These are phyloP conservation scores for Paramecium caudatum DNA, from an alignment of 73 alveolate species.

Conservation along the genomic window DNA sequence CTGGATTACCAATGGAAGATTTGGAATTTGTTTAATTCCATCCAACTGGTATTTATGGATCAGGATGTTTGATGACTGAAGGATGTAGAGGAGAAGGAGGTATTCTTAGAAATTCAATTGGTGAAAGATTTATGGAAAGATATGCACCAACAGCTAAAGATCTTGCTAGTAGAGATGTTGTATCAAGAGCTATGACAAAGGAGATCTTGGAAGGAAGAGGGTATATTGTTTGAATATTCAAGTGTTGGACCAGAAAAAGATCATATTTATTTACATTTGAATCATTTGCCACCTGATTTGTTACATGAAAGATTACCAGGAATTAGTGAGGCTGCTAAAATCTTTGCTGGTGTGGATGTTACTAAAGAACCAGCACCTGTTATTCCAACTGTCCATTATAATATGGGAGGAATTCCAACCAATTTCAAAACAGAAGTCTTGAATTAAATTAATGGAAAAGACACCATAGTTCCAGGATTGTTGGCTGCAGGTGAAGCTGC, in stretches of 20 bases:
- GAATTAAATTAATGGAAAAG: conserved; percentile 86
- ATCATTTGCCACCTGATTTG: conserved; percentile 90
- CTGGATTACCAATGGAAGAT: conserved; percentile 95
- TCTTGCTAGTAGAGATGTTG: conserved; percentile 98
- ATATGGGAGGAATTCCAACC: conserved; percentile 99
- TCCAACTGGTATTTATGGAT: conserved; percentile 98
- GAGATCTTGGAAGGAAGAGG: conserved; percentile 82
- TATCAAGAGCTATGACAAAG: conserved; percentile 96
- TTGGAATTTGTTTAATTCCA: conserved; percentile 97
- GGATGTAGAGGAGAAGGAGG: conserved; percentile 99
- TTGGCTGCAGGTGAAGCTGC: conserved; percentile 99
- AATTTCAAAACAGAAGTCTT: conserved; percentile 95
- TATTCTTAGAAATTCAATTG: conserved; percentile 90
- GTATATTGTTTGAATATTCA: background rate
- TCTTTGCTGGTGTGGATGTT: conserved; percentile 98
- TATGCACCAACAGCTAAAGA: conserved; percentile 88
- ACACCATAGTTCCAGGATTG: conserved; percentile 94
- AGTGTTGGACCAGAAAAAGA: conserved; percentile 93
- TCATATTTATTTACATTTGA: conserved; percentile 91
- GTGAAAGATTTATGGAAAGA: conserved; percentile 95
- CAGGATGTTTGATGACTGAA: conserved; percentile 98
- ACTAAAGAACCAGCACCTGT: conserved; percentile 98
- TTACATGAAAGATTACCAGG: conserved; percentile 97
- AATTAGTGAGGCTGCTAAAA: conserved; percentile 95
- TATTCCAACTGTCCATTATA: conserved; percentile 99